These are phyloP conservation scores for Nothomitra cinnamomea DNA, from an alignment of 2,329 filamentous ascomycete genomes.

Conservation along the genomic window DNA sequence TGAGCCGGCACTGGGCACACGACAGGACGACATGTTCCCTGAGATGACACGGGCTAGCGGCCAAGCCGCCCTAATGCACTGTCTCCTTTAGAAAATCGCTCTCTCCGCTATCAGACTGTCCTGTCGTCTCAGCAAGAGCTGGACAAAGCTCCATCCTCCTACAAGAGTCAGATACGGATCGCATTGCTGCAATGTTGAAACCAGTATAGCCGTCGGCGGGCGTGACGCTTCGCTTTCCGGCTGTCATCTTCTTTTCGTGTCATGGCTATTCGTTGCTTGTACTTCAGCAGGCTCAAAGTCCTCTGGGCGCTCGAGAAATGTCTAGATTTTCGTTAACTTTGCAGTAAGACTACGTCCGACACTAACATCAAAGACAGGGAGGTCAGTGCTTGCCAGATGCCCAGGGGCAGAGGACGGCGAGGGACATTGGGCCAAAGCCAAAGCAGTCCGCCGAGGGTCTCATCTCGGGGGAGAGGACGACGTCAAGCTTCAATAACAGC, in stretches of 20 bases:
- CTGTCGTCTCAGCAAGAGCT: too few relatives aligned
- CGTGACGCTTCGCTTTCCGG: too few relatives aligned
- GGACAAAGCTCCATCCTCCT: too few relatives aligned
- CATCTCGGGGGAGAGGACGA: not conserved
- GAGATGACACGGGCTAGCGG: not conserved
- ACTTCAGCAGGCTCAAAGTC: too few relatives aligned
- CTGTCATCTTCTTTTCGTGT: too few relatives aligned
- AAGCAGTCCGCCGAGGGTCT: not conserved
- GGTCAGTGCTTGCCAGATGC: not conserved
- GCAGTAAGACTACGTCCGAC: not conserved
- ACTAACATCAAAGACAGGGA: not conserved
- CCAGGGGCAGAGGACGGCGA: conserved; percentile 2
- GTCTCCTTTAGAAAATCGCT: not conserved
- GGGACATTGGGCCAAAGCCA: not conserved
- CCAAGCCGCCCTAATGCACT: not conserved
- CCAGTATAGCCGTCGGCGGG: too few relatives aligned
- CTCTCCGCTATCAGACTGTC: not conserved
- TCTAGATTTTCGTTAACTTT: not conserved
- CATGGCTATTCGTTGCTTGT: too few relatives aligned
- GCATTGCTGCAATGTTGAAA: too few relatives aligned
- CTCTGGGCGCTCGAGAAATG: too few relatives aligned
- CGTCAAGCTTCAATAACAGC: not conserved
- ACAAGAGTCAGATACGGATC: too few relatives aligned
- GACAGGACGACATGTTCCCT: not conserved
- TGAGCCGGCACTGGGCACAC: not conserved